Evolutionary conservation across 1,139 yeast species (phyloP).

Genomic region (Kodamaea fungicola): DNA sequence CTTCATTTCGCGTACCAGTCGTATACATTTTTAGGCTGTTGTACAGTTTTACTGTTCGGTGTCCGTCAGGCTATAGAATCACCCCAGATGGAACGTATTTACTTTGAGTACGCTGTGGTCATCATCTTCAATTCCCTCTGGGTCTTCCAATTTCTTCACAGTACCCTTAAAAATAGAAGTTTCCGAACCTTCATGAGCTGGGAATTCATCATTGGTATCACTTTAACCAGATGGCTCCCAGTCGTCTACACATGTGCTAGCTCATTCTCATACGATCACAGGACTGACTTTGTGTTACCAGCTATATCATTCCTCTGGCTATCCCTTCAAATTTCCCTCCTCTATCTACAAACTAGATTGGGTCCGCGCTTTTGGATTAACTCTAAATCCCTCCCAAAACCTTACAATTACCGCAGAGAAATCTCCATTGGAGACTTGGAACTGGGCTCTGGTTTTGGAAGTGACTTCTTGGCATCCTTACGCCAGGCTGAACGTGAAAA

Average conservation of each 20-base stretch:
- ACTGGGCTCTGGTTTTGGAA: constrained; percentile 39
- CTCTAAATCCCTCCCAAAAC: constrained; percentile 65
- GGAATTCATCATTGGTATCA: constrained; percentile 68
- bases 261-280: constrained; percentile 51
- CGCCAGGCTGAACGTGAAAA: constrained; percentile 29
- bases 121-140: constrained; percentile 66
- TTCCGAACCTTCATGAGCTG: constrained; percentile 51
- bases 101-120: constrained; percentile 56
- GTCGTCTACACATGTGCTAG: constrained; percentile 54
- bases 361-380: constrained; percentile 88
- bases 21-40: neutral
- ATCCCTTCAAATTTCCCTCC: constrained; percentile 48
- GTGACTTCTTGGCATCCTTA: constrained; percentile 32
- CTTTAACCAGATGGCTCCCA: constrained; percentile 62
- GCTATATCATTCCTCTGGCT: constrained; percentile 49
- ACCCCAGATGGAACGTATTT: neutral
- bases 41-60: neutral
- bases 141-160: constrained; percentile 85
- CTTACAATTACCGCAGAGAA: constrained; percentile 78
- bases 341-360: constrained; percentile 59
- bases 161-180: constrained; percentile 67
- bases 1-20: neutral
- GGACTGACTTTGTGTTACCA: constrained; percentile 50
- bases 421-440: constrained; percentile 62
- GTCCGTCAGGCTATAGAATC: neutral